Evolutionary conservation across 768 basidiomycete species (phyloP).

Genomic region (Sutorius australiensis): DNA sequence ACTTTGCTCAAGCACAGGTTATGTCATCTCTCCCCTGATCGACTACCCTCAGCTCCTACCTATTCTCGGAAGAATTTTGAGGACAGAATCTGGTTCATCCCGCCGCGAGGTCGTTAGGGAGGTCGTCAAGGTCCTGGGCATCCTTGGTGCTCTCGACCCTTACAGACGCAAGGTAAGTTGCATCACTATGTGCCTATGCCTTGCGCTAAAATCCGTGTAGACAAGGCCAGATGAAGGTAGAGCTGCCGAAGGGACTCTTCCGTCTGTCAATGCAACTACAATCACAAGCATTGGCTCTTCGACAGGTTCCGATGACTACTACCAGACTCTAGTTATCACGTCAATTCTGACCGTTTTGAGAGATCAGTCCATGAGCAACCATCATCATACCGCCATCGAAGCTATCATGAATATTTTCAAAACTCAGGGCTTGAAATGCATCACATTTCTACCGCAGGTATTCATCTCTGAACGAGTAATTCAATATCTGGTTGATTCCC

Average conservation of each 20-base stretch:
- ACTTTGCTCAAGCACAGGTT: slow-evolving; percentile 92
- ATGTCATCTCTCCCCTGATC: slow-evolving; percentile 85
- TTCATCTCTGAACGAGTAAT: not conserved
- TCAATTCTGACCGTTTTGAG: slow-evolving; percentile 82
- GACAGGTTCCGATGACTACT: slow-evolving; percentile 87
- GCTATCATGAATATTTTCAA: slow-evolving; percentile 99
- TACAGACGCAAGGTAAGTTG: slow-evolving; percentile 81
- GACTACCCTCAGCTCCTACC: slow-evolving; percentile 91
- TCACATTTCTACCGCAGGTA: slow-evolving; percentile 91
- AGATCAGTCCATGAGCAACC: slow-evolving; percentile 80
- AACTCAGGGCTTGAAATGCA: slow-evolving; percentile 94
- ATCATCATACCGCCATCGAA: slow-evolving; percentile 93
- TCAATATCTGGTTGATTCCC: slow-evolving; percentile 7
- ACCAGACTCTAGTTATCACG: slow-evolving; percentile 92
- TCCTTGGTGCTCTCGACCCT: slow-evolving; percentile 93
- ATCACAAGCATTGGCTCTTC: slow-evolving; percentile 56
- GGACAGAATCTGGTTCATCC: slow-evolving; percentile 72
- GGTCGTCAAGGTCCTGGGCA: slow-evolving; percentile 91
- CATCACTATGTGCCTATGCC: not conserved
- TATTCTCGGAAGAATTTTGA: slow-evolving; percentile 77
- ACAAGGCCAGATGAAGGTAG: slow-evolving; percentile 63
- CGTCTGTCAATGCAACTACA: slow-evolving; percentile 66
- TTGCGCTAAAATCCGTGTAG: slow-evolving; percentile 28
- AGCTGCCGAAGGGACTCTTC: slow-evolving; percentile 53
- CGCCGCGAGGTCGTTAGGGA: slow-evolving; percentile 91